phyloP scores from a whole-genome alignment of 2,329 filamentous ascomycete species.

The Alternaria triticina region DNA sequence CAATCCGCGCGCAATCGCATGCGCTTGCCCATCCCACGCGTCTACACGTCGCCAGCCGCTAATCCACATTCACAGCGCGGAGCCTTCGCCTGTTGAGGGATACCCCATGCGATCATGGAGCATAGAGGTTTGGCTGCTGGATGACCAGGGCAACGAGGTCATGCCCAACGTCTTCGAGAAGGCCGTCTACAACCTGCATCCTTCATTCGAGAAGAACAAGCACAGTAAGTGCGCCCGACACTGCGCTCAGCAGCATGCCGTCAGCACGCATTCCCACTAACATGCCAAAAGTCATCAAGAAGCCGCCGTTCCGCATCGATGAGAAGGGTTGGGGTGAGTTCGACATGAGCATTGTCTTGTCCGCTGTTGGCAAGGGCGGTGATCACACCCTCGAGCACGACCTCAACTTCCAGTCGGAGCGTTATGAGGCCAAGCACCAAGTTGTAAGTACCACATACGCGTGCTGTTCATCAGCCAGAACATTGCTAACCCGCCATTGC shows the following conservation, averaged over 20 bases:
- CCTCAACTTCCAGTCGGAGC: conserved; percentile 82
- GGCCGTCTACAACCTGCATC: conserved; percentile 90
- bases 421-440: conserved; percentile 82
- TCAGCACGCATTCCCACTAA: neutral
- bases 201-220: conserved; percentile 84
- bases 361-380: conserved; percentile 81
- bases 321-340: conserved; percentile 99
- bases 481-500: neutral
- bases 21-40: conserved; percentile 15
- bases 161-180: conserved; percentile 88
- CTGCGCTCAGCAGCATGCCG: neutral
- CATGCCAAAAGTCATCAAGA: conserved; percentile 64
- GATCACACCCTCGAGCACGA: conserved; percentile 85
- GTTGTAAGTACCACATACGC: conserved; percentile 60
- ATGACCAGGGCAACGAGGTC: conserved; percentile 84
- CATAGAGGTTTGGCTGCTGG: conserved; percentile 82
- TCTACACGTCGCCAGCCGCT: conserved; percentile 16
- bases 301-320: conserved; percentile 84
- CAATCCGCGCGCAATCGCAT: conserved; percentile 20
- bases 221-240: conserved; percentile 67
- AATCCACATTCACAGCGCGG: conserved; percentile 64
- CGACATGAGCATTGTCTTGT: conserved; percentile 86
- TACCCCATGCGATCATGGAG: conserved; percentile 95
- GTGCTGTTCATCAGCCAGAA: neutral
- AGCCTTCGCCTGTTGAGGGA: conserved; percentile 80